phyloP scores from a whole-genome alignment of 2,329 filamentous ascomycete genomes.

The Endoconidiophora polonica region DNA sequence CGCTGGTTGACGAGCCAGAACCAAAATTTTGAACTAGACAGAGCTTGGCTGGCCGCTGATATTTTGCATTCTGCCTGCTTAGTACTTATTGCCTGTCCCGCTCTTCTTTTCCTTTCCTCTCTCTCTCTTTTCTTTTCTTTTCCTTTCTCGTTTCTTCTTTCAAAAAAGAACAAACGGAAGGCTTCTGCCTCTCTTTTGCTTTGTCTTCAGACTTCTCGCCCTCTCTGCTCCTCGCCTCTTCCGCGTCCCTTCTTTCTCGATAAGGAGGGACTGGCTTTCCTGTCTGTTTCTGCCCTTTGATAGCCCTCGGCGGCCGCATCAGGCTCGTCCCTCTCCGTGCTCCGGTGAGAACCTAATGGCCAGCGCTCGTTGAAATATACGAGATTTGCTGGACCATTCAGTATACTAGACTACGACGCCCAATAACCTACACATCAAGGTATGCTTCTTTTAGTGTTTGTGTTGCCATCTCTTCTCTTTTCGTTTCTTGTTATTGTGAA shows the following conservation, averaged over 20 bases:
- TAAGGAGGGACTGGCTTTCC: not conserved
- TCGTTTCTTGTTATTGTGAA: too few species aligned
- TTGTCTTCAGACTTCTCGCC: slow-evolving; percentile 15
- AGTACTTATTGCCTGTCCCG: not conserved
- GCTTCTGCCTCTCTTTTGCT: slow-evolving; percentile 12
- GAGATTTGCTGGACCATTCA: slow-evolving; percentile 6
- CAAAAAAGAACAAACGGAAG: slow-evolving; percentile 5
- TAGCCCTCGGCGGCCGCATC: slow-evolving; percentile 7
- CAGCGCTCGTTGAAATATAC: slow-evolving; percentile 2
- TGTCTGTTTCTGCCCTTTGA: not conserved
- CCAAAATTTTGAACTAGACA: not conserved
- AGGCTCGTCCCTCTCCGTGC: slow-evolving; percentile 13
- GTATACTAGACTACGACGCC: not conserved
- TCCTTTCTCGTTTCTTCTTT: not conserved
- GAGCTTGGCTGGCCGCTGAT: not conserved
- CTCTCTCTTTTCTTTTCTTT: not conserved
- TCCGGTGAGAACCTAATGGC: not conserved
- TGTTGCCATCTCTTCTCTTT: not conserved
- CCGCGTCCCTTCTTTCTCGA: not conserved
- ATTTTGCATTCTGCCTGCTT: too few species aligned
- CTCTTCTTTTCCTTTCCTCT: not conserved
- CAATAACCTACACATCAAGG: too few species aligned
- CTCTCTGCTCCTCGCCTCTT: slow-evolving; percentile 3
- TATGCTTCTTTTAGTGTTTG: too few species aligned
- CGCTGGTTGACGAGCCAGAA: not conserved